A percentile compares a stretch with the other conserved stretches of the same genome.
Conservation (phyloP, 495 filamentous ascomycete genomes). For the Peziza echinospora region DNA sequence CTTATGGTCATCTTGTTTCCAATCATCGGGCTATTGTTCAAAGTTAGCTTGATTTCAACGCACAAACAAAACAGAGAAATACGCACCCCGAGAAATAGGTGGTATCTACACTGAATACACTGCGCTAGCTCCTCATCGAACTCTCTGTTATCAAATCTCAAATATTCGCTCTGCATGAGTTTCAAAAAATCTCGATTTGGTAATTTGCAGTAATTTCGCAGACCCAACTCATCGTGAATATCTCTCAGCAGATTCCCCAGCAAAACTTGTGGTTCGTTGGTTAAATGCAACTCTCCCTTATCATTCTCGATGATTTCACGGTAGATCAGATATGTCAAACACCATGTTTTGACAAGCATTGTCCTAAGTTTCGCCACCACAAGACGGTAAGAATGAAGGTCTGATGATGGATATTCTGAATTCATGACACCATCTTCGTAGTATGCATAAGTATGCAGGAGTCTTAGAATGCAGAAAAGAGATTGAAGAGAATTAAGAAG, state of each 20-base stretch:
- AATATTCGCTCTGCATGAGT: slow-evolving; percentile 61
- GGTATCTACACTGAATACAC: slow-evolving; percentile 17
- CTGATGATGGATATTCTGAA: slow-evolving; percentile 34
- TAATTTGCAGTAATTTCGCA: slow-evolving; percentile 67
- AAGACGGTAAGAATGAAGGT: slow-evolving; percentile 19
- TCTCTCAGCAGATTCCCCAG: slow-evolving; percentile 14
- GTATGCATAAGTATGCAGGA: slow-evolving; percentile 57
- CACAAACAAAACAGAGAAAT: no score
- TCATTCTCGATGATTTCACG: slow-evolving; percentile 12
- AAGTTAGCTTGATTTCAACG: no score
- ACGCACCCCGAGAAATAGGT: slow-evolving; percentile 14
- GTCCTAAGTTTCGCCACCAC: slow-evolving; percentile 60
- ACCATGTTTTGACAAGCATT: slow-evolving; percentile 77
- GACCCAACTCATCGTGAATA: slow-evolving; percentile 74
- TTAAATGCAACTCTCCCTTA: slow-evolving; percentile 3
- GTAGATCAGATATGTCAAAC: slow-evolving; percentile 34
- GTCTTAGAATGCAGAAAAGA: slow-evolving; percentile 22
- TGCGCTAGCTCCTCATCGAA: slow-evolving; percentile 16
- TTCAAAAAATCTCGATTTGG: slow-evolving; percentile 48
- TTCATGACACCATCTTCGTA: slow-evolving; percentile 59
- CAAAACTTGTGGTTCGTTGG: slow-evolving; percentile 7
- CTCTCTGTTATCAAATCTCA: slow-evolving; percentile 25
- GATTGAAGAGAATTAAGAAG: slow-evolving; percentile 12
- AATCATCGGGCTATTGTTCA: slow-evolving; percentile 21
- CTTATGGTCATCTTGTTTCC: slow-evolving; percentile 23